These are phyloP conservation scores for Aspergillus fructus DNA, from an alignment of 2,329 filamentous ascomycete genomes.

Conservation along the genomic window DNA sequence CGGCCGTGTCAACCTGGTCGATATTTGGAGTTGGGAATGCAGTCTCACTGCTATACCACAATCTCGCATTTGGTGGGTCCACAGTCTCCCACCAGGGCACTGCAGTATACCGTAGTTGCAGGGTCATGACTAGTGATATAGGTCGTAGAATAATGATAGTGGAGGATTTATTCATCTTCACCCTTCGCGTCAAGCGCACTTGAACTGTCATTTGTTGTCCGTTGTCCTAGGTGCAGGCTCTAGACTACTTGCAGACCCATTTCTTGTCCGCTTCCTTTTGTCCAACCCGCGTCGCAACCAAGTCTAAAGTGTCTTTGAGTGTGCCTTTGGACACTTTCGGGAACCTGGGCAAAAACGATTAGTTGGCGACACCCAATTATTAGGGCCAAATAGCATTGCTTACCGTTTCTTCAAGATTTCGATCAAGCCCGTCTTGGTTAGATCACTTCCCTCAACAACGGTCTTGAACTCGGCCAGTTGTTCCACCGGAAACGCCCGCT, in stretches of 20 bases:
- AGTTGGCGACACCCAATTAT: constrained; percentile 6
- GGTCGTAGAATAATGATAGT: not conserved
- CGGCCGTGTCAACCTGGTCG: not conserved
- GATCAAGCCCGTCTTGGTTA: constrained; percentile 72
- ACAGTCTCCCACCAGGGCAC: not conserved
- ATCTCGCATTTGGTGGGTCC: not conserved
- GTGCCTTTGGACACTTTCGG: constrained; percentile 67
- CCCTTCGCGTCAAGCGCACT: not conserved
- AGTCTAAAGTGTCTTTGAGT: constrained; percentile 69
- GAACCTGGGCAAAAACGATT: constrained; percentile 50
- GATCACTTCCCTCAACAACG: constrained; percentile 66
- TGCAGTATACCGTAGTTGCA: not conserved
- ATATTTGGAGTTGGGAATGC: not conserved
- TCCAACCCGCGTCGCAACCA: constrained; percentile 63
- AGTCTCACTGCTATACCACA: not conserved
- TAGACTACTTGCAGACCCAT: constrained; percentile 54
- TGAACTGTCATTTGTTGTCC: not conserved
- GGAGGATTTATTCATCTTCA: not conserved
- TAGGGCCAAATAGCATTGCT: constrained; percentile 15
- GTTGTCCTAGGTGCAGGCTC: not conserved
- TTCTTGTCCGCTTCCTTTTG: constrained; percentile 64
- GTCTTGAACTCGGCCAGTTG: constrained; percentile 67
- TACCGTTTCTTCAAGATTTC: constrained; percentile 72
- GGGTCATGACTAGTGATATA: not conserved
- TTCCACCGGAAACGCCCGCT: constrained; percentile 56